Evolutionary conservation across 768 basidiomycete genomes (phyloP).

Genomic region (Russula virescens): DNA sequence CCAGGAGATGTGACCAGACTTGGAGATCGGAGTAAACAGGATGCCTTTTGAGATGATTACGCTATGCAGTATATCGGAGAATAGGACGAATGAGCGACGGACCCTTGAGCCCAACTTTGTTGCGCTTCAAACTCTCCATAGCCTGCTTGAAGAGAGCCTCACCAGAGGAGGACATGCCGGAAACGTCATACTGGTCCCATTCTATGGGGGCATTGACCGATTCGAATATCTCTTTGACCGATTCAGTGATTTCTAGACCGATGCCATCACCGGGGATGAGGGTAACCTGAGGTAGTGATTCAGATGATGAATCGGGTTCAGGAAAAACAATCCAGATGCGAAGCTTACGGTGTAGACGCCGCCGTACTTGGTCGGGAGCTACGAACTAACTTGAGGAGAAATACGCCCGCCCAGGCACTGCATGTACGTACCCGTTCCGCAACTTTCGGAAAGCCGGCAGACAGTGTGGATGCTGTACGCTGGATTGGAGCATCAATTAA

Average conservation of each 20-base stretch:
- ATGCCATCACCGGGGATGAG: conserved; percentile 98
- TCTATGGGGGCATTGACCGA: conserved; percentile 97
- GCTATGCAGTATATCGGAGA: background rate
- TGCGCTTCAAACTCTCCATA: conserved; percentile 96
- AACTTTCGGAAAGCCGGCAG: conserved; percentile 73
- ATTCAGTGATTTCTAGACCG: conserved; percentile 94
- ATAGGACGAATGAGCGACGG: conserved; percentile 22
- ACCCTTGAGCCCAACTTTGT: conserved; percentile 98
- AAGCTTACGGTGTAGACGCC: conserved; percentile 79
- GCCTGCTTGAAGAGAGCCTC: conserved; percentile 96
- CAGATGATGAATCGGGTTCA: conserved; percentile 22
- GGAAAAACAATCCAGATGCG: conserved; percentile 2
- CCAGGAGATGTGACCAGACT: conserved; percentile 97
- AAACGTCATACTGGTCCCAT: conserved; percentile 98
- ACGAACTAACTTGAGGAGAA: conserved; percentile 17
- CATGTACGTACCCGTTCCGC: conserved; percentile 54
- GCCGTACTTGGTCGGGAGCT: conserved; percentile 87
- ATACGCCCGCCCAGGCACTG: conserved; percentile 8
- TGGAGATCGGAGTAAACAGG: conserved; percentile 96
- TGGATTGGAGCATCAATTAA: conserved; percentile 29
- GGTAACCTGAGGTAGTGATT: conserved; percentile 60
- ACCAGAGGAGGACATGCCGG: conserved; percentile 89
- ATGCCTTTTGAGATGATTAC: conserved; percentile 59
- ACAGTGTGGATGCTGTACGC: conserved; percentile 70
- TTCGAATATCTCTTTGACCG: conserved; percentile 98